These are phyloP conservation scores for Phytophthora litchii DNA, from an alignment of 352 stramenopile species.

Conservation along the genomic window DNA sequence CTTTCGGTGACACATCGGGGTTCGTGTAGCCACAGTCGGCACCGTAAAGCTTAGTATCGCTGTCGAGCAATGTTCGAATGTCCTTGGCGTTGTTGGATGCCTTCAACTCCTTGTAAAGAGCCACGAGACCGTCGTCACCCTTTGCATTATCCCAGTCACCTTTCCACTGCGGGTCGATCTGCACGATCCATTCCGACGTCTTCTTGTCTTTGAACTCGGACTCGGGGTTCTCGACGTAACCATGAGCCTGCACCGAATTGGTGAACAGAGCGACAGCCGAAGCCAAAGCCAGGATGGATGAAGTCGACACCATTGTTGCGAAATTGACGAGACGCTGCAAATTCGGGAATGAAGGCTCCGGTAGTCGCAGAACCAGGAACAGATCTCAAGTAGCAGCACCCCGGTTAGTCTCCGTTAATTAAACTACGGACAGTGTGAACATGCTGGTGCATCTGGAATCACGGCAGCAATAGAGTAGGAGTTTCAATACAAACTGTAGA, in stretches of 20 bases:
- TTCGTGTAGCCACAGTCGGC: constrained; percentile 38
- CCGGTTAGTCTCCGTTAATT: too few species aligned
- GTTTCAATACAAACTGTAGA: too few species aligned
- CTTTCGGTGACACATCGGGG: constrained; percentile 26
- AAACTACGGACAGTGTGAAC: too few species aligned
- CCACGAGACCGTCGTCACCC: constrained; percentile 25
- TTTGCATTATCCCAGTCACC: constrained; percentile 32
- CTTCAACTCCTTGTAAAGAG: constrained; percentile 38
- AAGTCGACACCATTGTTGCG: too few species aligned
- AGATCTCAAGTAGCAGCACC: too few species aligned
- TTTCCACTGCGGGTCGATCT: constrained; percentile 42
- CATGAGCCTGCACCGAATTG: constrained; percentile 25
- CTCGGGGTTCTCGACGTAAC: constrained; percentile 32
- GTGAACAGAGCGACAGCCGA: constrained; percentile 7
- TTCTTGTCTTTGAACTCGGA: constrained; percentile 35
- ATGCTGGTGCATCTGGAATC: too few species aligned
- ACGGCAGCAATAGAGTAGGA: too few species aligned
- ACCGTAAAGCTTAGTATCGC: constrained; percentile 34
- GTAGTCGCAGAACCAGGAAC: too few species aligned
- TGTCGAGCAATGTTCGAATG: constrained; percentile 39
- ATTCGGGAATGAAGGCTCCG: too few species aligned
- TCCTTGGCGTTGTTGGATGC: constrained; percentile 27
- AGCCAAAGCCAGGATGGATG: constrained; percentile 3
- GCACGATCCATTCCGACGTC: constrained; percentile 37
- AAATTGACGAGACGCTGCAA: too few species aligned